These are phyloP conservation scores for Aspergillus conjunctus DNA, from an alignment of 495 filamentous ascomycete genomes.

Conservation along the genomic window DNA sequence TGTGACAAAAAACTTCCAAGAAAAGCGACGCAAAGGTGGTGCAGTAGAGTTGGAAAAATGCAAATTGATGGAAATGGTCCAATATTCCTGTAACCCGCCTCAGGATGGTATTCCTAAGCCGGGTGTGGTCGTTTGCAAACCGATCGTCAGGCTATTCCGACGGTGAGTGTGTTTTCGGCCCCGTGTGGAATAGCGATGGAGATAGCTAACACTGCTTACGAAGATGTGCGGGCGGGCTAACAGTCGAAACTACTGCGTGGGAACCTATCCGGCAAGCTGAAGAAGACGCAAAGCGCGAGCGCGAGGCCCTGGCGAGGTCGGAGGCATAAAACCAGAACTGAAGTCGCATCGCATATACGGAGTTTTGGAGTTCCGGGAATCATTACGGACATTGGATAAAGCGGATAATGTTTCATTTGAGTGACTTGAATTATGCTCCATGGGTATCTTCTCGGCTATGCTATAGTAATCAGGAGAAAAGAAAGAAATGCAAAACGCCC, in stretches of 20 bases:
- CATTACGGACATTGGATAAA: slow-evolving; percentile 1
- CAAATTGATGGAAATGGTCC: slow-evolving; percentile 73
- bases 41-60: slow-evolving; percentile 65
- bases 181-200: neutral
- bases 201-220: slow-evolving; percentile 8
- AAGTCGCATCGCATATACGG: slow-evolving; percentile 26
- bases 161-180: slow-evolving; percentile 53
- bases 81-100: slow-evolving; percentile 73
- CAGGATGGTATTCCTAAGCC: slow-evolving; percentile 57
- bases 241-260: slow-evolving; percentile 82
- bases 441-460: slow-evolving; percentile 45
- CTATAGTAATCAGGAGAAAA: slow-evolving; percentile 28
- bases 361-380: slow-evolving; percentile 29
- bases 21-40: slow-evolving; percentile 47
- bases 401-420: slow-evolving; percentile 1
- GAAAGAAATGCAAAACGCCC: slow-evolving; percentile 30
- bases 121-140: slow-evolving; percentile 67
- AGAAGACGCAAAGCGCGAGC: slow-evolving; percentile 33
- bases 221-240: slow-evolving; percentile 76
- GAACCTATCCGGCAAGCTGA: slow-evolving; percentile 49
- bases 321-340: slow-evolving; percentile 8
- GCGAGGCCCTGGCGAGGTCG: slow-evolving; percentile 11
- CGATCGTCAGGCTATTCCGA: slow-evolving; percentile 77
- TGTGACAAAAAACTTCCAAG: slow-evolving; percentile 43
- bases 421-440: slow-evolving; percentile 25